A percentile compares a stretch with the other conserved stretches of the same genome.
phyloP scores from a whole-genome alignment of 176 grass and related monocot genomes.

The Zoysia pacifica region DNA sequence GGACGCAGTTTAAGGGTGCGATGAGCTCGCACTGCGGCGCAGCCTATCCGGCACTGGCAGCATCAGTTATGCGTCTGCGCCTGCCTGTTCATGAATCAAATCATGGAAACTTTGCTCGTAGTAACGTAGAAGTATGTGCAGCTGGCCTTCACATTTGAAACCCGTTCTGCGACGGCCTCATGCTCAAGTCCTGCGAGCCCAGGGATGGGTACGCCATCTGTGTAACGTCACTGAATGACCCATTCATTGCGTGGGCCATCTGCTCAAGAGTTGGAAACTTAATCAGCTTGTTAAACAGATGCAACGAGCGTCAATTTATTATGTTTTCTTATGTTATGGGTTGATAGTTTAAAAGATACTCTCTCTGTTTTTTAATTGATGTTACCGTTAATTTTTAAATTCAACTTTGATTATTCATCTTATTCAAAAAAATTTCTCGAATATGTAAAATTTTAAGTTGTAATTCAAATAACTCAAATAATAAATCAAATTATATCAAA shows the following conservation, averaged over 20 bases:
- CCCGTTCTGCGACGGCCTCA: slow-evolving; percentile 55
- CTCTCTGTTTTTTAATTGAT: too few relatives aligned
- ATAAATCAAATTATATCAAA: too few relatives aligned
- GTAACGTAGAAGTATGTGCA: slow-evolving; percentile 7
- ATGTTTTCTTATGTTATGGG: not conserved
- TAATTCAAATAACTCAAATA: too few relatives aligned
- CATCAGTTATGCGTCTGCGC: slow-evolving; percentile 31
- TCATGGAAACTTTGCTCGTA: slow-evolving; percentile 23
- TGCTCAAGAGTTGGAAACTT: slow-evolving; percentile 23
- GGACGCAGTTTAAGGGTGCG: slow-evolving; percentile 13
- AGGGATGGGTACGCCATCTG: slow-evolving; percentile 60
- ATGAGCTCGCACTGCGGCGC: slow-evolving; percentile 32
- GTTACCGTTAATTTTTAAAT: too few relatives aligned
- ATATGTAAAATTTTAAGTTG: too few relatives aligned
- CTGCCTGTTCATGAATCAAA: slow-evolving; percentile 23
- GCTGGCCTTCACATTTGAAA: slow-evolving; percentile 60
- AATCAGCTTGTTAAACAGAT: not conserved
- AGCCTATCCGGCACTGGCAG: slow-evolving; percentile 17
- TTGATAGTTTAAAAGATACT: not conserved
- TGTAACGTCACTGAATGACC: slow-evolving; percentile 55
- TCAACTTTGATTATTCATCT: too few relatives aligned
- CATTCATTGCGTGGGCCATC: slow-evolving; percentile 66
- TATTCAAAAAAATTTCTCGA: too few relatives aligned
- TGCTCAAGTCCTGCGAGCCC: slow-evolving; percentile 54
- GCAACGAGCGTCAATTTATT: not conserved